Evolutionary conservation across 1,139 yeast species (phyloP).

Genomic region (Yamadazyma songkhlaensis): DNA sequence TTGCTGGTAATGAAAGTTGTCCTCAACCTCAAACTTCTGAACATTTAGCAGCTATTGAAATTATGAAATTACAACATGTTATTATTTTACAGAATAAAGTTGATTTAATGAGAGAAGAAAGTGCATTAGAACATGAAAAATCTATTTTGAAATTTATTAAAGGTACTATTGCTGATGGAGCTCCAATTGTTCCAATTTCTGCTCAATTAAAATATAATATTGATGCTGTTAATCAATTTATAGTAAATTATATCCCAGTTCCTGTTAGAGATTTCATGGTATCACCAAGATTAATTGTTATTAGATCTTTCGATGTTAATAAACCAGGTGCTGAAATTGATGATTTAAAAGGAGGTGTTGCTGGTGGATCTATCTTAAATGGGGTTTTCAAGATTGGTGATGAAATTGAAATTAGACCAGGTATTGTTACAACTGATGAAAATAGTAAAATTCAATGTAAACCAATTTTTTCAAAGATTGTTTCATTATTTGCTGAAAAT

Average conservation of each 20-base stretch:
- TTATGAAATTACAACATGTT: slow-evolving; percentile 96
- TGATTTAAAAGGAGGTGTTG: slow-evolving; percentile 99
- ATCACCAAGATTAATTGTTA: slow-evolving; percentile 92
- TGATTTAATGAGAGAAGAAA: slow-evolving; percentile 96
- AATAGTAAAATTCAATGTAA: slow-evolving; percentile 92
- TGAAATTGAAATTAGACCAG: slow-evolving; percentile 98
- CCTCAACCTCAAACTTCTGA: slow-evolving; percentile 99
- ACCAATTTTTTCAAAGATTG: slow-evolving; percentile 92
- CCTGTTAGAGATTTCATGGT: slow-evolving; percentile 95
- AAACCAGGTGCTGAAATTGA: slow-evolving; percentile 98
- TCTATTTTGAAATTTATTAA: slow-evolving; percentile 88
- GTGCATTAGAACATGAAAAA: slow-evolving; percentile 93
- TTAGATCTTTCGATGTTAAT: slow-evolving; percentile 97
- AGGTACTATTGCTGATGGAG: slow-evolving; percentile 98
- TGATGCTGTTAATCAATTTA: slow-evolving; percentile 96
- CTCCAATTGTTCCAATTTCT: slow-evolving; percentile 97
- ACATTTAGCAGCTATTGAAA: slow-evolving; percentile 98
- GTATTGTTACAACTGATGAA: slow-evolving; percentile 94
- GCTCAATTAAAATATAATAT: slow-evolving; percentile 98
- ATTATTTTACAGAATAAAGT: slow-evolving; percentile 97
- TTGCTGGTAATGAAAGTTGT: slow-evolving; percentile 98
- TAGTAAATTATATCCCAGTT: slow-evolving; percentile 92
- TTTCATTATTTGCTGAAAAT: slow-evolving; percentile 94
- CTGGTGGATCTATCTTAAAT: slow-evolving; percentile 96
- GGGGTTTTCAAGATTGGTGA: slow-evolving; percentile 98